Percentiles rank a stretch among this genome's conserved stretches.
Conservation (phyloP, 768 basidiomycete species). For the Suillus brevipes region DNA sequence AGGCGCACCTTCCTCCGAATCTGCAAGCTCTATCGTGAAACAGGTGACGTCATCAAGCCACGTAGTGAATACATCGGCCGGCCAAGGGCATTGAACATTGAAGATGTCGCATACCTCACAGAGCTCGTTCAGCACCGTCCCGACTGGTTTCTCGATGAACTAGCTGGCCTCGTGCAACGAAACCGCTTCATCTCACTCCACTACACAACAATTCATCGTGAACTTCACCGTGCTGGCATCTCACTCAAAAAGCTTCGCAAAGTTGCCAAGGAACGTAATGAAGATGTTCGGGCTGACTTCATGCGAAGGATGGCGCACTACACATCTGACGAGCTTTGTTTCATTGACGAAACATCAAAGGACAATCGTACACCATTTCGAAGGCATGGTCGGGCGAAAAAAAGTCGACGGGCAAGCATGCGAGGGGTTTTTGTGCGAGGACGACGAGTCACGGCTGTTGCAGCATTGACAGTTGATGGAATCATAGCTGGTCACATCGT, state of each 20-base stretch:
- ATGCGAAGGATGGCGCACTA: slow-evolving; percentile 31
- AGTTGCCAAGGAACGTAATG: slow-evolving; percentile 35
- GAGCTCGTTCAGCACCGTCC: slow-evolving; percentile 23
- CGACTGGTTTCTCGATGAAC: slow-evolving; percentile 38
- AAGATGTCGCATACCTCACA: slow-evolving; percentile 28
- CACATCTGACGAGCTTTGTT: slow-evolving; percentile 33
- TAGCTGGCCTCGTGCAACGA: slow-evolving; percentile 13
- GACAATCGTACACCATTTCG: slow-evolving; percentile 27
- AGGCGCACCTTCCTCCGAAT: slow-evolving; percentile 24
- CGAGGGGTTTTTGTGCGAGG: slow-evolving; percentile 33
- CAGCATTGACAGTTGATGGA: slow-evolving; percentile 32
- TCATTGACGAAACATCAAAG: slow-evolving; percentile 37
- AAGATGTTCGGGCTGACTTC: slow-evolving; percentile 25
- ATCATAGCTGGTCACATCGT: slow-evolving; percentile 29
- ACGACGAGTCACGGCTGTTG: slow-evolving; percentile 24
- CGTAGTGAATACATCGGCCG: not conserved
- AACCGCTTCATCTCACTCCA: slow-evolving; percentile 33
- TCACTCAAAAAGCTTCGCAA: slow-evolving; percentile 32
- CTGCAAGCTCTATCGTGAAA: slow-evolving; percentile 13
- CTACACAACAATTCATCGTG: slow-evolving; percentile 32
- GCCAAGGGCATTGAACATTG: not conserved
- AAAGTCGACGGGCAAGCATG: slow-evolving; percentile 24
- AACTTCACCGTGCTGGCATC: slow-evolving; percentile 28
- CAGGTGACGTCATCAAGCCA: slow-evolving; percentile 16
- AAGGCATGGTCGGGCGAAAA: slow-evolving; percentile 21